A percentile compares a stretch with the other conserved stretches of the same genome.
phyloP scores from a whole-genome alignment of 2,329 filamentous ascomycete species.

The Nothopassalora personata region DNA sequence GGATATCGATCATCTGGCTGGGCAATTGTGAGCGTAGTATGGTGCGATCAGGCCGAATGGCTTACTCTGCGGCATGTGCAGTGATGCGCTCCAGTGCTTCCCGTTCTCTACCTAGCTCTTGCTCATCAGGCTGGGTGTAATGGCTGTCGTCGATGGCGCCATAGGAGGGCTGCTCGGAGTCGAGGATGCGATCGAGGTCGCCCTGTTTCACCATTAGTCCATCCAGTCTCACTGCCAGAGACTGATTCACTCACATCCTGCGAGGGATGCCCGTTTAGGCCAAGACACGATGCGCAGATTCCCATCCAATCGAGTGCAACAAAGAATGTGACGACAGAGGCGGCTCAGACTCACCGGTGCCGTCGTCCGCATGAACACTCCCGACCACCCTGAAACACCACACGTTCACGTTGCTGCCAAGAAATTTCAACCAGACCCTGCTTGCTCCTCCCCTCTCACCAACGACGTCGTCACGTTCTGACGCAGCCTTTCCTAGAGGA shows the following conservation, averaged over 20 bases:
- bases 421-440: background rate
- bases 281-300: slow-evolving; percentile 46
- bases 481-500: too few relatives aligned
- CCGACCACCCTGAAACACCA: background rate
- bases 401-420: background rate
- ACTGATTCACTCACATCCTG: slow-evolving; percentile 36
- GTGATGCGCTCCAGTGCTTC: slow-evolving; percentile 47
- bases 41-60: slow-evolving; percentile 1
- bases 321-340: slow-evolving; percentile 21
- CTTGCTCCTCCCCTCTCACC: background rate
- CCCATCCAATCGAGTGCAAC: slow-evolving; percentile 35
- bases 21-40: background rate
- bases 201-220: slow-evolving; percentile 35
- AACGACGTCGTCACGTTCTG: background rate
- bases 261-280: slow-evolving; percentile 40
- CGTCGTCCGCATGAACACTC: background rate
- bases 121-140: slow-evolving; percentile 41
- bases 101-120: slow-evolving; percentile 45
- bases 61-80: slow-evolving; percentile 45
- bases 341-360: background rate
- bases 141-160: slow-evolving; percentile 38
- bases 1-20: slow-evolving; percentile 48
- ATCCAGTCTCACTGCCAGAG: slow-evolving; percentile 6
- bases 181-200: slow-evolving; percentile 44
- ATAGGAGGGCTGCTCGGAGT: slow-evolving; percentile 41